phyloP scores from a whole-genome alignment of 768 basidiomycete genomes.

The Kwoniella sp. region DNA sequence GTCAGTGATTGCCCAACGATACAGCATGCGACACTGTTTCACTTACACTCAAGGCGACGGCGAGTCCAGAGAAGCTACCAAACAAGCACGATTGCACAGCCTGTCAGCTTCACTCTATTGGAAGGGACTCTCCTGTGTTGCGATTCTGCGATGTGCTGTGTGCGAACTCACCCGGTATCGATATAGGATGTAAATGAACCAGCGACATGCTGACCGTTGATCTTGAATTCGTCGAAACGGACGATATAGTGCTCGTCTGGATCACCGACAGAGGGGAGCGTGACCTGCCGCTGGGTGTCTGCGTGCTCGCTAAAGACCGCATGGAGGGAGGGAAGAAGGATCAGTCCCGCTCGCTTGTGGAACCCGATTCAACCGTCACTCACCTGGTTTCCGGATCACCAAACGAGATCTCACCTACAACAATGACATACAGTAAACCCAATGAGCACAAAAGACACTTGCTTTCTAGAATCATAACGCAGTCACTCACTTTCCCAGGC shows the following conservation, averaged over 20 bases:
- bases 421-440: background rate
- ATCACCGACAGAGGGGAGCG: slow-evolving; percentile 3
- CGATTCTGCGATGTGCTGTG: too few relatives aligned
- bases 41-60: background rate
- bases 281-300: background rate
- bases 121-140: too few relatives aligned
- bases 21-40: background rate
- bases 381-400: slow-evolving; percentile 19
- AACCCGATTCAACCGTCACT: too few relatives aligned
- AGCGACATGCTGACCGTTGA: background rate
- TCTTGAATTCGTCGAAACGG: slow-evolving; percentile 6
- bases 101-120: too few relatives aligned
- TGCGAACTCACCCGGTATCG: slow-evolving; percentile 14
- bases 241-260: slow-evolving; percentile 9
- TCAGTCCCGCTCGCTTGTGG: too few relatives aligned
- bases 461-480: too few relatives aligned
- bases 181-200: background rate
- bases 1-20: too few relatives aligned
- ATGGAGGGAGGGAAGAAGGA: background rate
- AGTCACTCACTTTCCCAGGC: slow-evolving; percentile 11
- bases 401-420: slow-evolving; percentile 13
- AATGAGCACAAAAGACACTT: background rate
- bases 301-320: slow-evolving; percentile 4
- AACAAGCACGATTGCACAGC: too few relatives aligned
- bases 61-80: background rate